Base-by-base conservation (phyloP, 106 monocot genomes). In the Dioscorea zingiberensis region DNA sequence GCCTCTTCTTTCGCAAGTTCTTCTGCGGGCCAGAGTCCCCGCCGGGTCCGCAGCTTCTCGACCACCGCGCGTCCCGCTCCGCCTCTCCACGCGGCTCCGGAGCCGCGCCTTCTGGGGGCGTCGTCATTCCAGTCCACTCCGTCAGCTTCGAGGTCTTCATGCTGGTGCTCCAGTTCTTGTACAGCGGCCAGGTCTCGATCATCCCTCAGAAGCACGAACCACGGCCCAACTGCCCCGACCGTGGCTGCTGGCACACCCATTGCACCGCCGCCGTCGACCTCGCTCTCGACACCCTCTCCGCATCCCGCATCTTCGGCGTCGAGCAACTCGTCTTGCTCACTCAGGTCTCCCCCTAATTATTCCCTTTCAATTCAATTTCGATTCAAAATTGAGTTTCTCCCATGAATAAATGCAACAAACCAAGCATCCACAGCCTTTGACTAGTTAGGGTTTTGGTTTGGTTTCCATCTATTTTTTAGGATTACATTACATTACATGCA, bases 141-240 rank as follows among this genome's bases (percentile, higher is more conserved):
- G 87, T 95, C 25, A 71, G 91, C 27, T 95, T 91, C 67, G 94
- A 95, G 77, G 94, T 80, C 2, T 85, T 90, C 79, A 74, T 90
- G 51, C 73, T 83, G 21, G 25, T 56, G 56, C 56, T 56, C 23
- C 56, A 56, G 56, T 56, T 56, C 56, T 12, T 56, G 21, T 56
- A 22, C 23, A 56, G 56, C 23, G 56, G 56, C 23, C 56, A 22
- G 4, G 19, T 56, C 2, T 56, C 56, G 5, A 21, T 56, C 56
- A 12, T 56, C 12, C 23, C 56, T 7, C 56, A 56, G 21, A 56
- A 56, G 56, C 56, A 56, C 56, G 56, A 56, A 21, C 56, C 56
- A 11, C 56, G 22, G 8, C 23, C 56, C 11, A 21, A 56, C 23
- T 56, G 56, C 23, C 56, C 56, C 23, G 56, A 56, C 12, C 19